Base-by-base conservation (phyloP, 306 rosid species). In the Sesbania bispinosa region DNA sequence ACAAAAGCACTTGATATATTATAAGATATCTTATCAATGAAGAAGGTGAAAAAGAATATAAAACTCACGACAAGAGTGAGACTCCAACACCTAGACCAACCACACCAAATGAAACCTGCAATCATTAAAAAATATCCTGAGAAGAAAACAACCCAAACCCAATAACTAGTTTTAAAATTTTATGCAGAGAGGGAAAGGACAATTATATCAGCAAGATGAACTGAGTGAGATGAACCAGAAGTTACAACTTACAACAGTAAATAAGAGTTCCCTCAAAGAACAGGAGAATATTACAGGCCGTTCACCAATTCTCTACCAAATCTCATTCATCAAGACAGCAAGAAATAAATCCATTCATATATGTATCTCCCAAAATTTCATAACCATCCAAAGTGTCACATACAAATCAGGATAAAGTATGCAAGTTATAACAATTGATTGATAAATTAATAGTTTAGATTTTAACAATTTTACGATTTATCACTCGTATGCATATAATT, bases 61-160 rank as follows among this genome's bases (percentile, higher is more conserved):
- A 14, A 38, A 83, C 91, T 83, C 77, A 89, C 99, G 85, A 84
- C 63, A 94, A 77, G 43, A 94, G 89, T 46, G 96, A 80, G 62
- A 91, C 7, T 69, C 99, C 99, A 64, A 83, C 82, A 70, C 87
- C 80, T 30, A 94, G 70, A 64, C 97, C 99, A 74, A 94, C 60
- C 35, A 80, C 81, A 57, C 99, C 97, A 77, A 91, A 94, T 14
- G 97, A 94, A 83, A 94, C 76, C 99, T 89, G 90, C 71, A 82
- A 74, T 21, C 10, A 43, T 46, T 18, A 27, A 77, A 46, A 62
- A 66, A 62, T 8, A 39, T 47, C 50, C 61, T 61, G 24, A 3
- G 26, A 63, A 6, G 10, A 54, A 45, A 61, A n/a, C 52, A 61
- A 61, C 14, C 4, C 23, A 46, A 10, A 62, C 15, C 9, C 24